Percentiles rank a stretch among this genome's conserved stretches.
Conservation (phyloP, 2,329 filamentous ascomycete species). For the Pseudogymnoascus sp. region DNA sequence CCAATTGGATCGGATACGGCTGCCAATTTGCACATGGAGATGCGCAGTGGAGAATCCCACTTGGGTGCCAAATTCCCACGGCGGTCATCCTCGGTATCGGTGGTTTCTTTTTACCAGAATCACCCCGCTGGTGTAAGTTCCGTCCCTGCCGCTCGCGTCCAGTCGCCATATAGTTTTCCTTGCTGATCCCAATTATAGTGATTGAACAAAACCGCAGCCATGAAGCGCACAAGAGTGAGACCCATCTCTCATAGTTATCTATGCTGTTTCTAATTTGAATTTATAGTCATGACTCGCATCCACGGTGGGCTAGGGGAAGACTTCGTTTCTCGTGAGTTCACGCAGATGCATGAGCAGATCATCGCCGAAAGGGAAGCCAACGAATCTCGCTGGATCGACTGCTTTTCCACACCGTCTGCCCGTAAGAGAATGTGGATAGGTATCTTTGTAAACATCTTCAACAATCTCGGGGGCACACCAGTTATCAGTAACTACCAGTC, state of each 20-base stretch:
- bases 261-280: slow-evolving; percentile 1
- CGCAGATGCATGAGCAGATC: slow-evolving; percentile 20
- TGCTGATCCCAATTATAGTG: slow-evolving; percentile 1
- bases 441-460: slow-evolving; percentile 14
- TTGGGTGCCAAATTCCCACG: slow-evolving; percentile 29
- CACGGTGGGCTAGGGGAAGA: slow-evolving; percentile 20
- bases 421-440: slow-evolving; percentile 11
- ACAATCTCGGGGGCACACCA: slow-evolving; percentile 29
- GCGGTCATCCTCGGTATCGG: slow-evolving; percentile 16
- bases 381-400: slow-evolving; percentile 14
- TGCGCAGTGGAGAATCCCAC: slow-evolving; percentile 30
- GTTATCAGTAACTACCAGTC: slow-evolving; percentile 30
- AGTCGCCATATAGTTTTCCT: slow-evolving; percentile 15
- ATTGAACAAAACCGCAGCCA: slow-evolving; percentile 12
- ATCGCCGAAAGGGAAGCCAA: slow-evolving; percentile 11
- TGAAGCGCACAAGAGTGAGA: slow-evolving; percentile 12
- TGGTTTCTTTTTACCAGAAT: slow-evolving; percentile 17
- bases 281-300: slow-evolving; percentile 16
- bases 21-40: slow-evolving; percentile 28
- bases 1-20: slow-evolving; percentile 36
- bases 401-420: slow-evolving; percentile 14
- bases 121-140: slow-evolving; percentile 18
- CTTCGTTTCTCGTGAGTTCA: slow-evolving; percentile 23
- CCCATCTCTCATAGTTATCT: neutral
- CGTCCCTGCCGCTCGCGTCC: neutral